Evolutionary conservation across 257 asterid genomes (phyloP).

Genomic region (Ajuga chamaepitys): DNA sequence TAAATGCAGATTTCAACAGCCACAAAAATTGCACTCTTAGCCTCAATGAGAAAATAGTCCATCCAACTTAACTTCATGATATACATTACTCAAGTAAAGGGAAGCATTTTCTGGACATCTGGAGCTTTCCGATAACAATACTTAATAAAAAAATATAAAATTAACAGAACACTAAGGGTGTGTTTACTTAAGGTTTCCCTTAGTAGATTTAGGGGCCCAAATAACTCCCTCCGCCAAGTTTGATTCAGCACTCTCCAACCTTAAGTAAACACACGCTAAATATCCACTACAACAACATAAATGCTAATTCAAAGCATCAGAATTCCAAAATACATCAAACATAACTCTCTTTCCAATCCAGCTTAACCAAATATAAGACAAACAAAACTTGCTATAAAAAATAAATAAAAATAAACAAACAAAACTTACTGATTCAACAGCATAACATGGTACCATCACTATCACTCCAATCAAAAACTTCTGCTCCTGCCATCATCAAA

Average conservation of each 20-base stretch:
- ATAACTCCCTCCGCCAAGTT: too few relatives aligned
- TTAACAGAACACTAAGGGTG: too few relatives aligned
- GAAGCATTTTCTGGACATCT: background rate
- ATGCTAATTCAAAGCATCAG: background rate
- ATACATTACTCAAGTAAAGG: background rate
- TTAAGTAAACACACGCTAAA: background rate
- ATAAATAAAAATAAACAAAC: background rate
- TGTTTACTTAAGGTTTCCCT: too few relatives aligned
- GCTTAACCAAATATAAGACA: background rate
- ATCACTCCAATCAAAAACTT: slow-evolving; percentile 89
- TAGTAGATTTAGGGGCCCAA: too few relatives aligned
- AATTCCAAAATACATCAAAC: slow-evolving; percentile 9
- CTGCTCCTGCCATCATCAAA: slow-evolving; percentile 59
- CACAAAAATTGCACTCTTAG: background rate
- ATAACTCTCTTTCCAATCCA: slow-evolving; percentile 3
- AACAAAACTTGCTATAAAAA: slow-evolving; percentile 32
- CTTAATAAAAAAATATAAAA: background rate
- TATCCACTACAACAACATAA: background rate
- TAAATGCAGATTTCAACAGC: background rate
- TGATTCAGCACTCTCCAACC: background rate
- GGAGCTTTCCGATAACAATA: too few relatives aligned
- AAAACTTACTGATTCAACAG: slow-evolving; percentile 76
- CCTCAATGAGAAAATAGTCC: background rate
- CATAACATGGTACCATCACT: slow-evolving; percentile 90
- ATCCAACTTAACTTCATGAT: background rate